Conservation (phyloP, 2,329 filamentous ascomycete species). For the Ophiostoma australiae region DNA sequence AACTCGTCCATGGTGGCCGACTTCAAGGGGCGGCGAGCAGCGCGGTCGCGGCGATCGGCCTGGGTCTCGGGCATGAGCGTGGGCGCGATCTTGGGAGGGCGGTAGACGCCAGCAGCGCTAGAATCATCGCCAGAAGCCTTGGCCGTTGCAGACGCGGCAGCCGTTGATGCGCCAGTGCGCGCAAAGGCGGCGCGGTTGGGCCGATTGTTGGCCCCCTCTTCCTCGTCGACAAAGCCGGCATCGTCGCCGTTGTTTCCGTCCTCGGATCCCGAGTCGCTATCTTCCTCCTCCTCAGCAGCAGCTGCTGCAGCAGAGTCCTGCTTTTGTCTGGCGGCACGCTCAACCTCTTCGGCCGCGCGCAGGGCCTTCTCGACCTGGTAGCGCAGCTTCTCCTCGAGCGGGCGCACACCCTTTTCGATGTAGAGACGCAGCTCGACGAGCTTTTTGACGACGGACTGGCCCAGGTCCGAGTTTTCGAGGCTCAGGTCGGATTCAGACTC, state of each 20-base stretch:
- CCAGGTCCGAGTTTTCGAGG: slow-evolving; percentile 41
- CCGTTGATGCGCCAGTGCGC: slow-evolving; percentile 27
- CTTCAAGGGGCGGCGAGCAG: slow-evolving; percentile 59
- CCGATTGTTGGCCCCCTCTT: slow-evolving; percentile 26
- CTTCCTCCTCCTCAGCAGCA: slow-evolving; percentile 37
- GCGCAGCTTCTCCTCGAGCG: slow-evolving; percentile 81
- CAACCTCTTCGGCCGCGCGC: slow-evolving; percentile 73
- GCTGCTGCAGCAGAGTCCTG: slow-evolving; percentile 36
- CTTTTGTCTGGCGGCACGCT: slow-evolving; percentile 42
- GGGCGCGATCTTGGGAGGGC: slow-evolving; percentile 80
- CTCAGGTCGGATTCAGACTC: slow-evolving; percentile 25
- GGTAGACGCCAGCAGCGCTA: slow-evolving; percentile 63
- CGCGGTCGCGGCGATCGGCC: slow-evolving; percentile 58
- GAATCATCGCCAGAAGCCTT: slow-evolving; percentile 28
- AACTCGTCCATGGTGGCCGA: slow-evolving; percentile 91
- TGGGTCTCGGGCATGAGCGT: slow-evolving; percentile 76
- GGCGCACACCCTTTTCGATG: slow-evolving; percentile 85
- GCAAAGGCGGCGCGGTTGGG: slow-evolving; percentile 39
- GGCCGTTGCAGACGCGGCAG: slow-evolving; percentile 8
- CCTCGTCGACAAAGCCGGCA: slow-evolving; percentile 22
- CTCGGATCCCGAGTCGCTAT: slow-evolving; percentile 30
- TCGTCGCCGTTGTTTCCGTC: slow-evolving; percentile 24
- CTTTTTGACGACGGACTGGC: slow-evolving; percentile 71
- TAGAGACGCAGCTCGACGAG: slow-evolving; percentile 89
- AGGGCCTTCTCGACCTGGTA: slow-evolving; percentile 97